These are phyloP conservation scores for Russula vinacea DNA, from an alignment of 768 basidiomycete species.

Conservation along the genomic window DNA sequence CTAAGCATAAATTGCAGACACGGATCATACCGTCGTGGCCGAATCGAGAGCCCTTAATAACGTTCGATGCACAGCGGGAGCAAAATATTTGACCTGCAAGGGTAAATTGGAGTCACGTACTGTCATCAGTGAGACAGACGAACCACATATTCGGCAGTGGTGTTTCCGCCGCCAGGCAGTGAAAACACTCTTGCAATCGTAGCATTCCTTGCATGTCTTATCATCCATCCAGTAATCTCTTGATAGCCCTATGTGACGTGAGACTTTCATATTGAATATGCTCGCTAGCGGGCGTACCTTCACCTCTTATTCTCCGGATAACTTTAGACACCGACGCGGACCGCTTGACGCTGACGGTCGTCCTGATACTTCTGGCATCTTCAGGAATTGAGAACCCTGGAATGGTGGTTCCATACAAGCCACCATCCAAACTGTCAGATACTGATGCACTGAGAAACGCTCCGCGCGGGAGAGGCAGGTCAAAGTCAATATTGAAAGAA, in stretches of 20 bases:
- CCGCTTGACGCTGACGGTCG: conserved; percentile 63
- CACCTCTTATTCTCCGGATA: conserved; percentile 84
- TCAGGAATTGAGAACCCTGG: conserved; percentile 93
- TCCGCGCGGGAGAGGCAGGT: conserved; percentile 53
- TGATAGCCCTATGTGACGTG: conserved; percentile 59
- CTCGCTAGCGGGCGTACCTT: conserved; percentile 51
- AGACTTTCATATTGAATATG: background rate
- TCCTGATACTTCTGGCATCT: conserved; percentile 84
- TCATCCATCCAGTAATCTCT: conserved; percentile 99
- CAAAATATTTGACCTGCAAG: conserved; percentile 93
- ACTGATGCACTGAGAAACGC: conserved; percentile 50
- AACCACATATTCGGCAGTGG: conserved; percentile 96
- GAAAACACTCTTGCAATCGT: conserved; percentile 92
- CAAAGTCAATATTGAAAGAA: conserved; percentile 63
- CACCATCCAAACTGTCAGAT: conserved; percentile 54
- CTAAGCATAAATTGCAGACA: conserved; percentile 93
- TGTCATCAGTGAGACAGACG: conserved; percentile 29
- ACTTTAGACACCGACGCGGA: conserved; percentile 88
- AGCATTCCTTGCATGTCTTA: conserved; percentile 91
- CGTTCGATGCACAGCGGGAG: conserved; percentile 92
- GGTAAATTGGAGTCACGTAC: background rate
- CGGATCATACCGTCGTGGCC: conserved; percentile 94
- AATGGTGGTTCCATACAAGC: conserved; percentile 69
- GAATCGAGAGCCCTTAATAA: conserved; percentile 91
- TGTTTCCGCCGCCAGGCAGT: conserved; percentile 94